phyloP scores from a whole-genome alignment of 2,329 filamentous ascomycete species.

The Knufia petricola region DNA sequence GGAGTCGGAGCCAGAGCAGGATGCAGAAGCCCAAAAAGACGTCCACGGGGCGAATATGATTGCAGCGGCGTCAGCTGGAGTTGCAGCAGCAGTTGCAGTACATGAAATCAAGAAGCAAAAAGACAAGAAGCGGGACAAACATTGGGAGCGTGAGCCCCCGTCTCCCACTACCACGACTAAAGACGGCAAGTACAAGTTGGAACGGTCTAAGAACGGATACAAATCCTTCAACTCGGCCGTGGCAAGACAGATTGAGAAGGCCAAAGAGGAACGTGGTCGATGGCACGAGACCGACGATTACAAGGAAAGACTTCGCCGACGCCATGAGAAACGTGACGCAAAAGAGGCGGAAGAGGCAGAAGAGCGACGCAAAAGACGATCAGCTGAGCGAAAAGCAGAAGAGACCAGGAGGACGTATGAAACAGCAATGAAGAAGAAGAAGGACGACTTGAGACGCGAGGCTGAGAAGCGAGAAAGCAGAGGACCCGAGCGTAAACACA shows the following conservation, averaged over 20 bases:
- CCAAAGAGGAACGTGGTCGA: slow-evolving; percentile 24
- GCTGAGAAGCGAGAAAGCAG: slow-evolving; percentile 21
- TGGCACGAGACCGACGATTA: slow-evolving; percentile 18
- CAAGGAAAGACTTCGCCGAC: slow-evolving; percentile 15
- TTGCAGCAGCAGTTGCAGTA: slow-evolving; percentile 11
- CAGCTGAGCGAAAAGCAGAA: slow-evolving; percentile 13
- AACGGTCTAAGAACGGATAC: slow-evolving; percentile 26
- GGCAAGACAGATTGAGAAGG: slow-evolving; percentile 22
- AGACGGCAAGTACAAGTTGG: slow-evolving; percentile 25
- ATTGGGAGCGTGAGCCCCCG: slow-evolving; percentile 15
- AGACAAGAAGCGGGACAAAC: slow-evolving; percentile 13
- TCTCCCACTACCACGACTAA: slow-evolving; percentile 11
- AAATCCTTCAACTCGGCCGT: slow-evolving; percentile 27
- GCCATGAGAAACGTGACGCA: slow-evolving; percentile 14
- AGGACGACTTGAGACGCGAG: slow-evolving; percentile 12
- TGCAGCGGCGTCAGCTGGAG: slow-evolving; percentile 15
- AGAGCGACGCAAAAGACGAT: slow-evolving; percentile 22
- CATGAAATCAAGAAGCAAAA: slow-evolving; percentile 10
- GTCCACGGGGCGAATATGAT: slow-evolving; percentile 13
- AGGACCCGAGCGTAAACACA: slow-evolving; percentile 7
- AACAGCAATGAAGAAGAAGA: slow-evolving; percentile 11
- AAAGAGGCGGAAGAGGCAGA: slow-evolving; percentile 14
- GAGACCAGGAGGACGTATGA: slow-evolving; percentile 15
- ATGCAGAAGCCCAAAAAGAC: slow-evolving; percentile 12
- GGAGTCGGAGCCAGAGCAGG: slow-evolving; percentile 12